Percentiles rank a stretch among this genome's conserved stretches.
phyloP scores from a whole-genome alignment of 2,329 filamentous ascomycete genomes.

The Fusarium oligoseptatum region DNA sequence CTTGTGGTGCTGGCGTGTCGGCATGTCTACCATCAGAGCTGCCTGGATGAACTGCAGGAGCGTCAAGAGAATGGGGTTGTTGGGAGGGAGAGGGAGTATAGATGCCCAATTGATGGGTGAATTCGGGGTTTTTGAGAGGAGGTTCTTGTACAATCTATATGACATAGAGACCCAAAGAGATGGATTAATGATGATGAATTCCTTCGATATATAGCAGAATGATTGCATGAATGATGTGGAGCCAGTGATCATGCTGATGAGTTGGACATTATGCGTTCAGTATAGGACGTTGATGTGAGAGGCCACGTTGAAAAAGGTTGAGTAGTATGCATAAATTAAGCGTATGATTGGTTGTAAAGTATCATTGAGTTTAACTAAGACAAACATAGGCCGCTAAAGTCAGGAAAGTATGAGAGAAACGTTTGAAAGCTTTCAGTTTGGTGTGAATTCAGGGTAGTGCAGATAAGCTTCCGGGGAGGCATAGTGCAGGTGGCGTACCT shows the following conservation, averaged over 20 bases:
- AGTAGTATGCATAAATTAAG: neutral
- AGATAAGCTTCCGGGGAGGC: slow-evolving; percentile 23
- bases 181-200: slow-evolving; percentile 46
- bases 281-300: neutral
- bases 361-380: neutral
- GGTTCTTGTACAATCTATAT: slow-evolving; percentile 43
- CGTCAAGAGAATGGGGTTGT: slow-evolving; percentile 64
- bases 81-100: slow-evolving; percentile 63
- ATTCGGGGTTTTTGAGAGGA: slow-evolving; percentile 4
- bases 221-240: neutral
- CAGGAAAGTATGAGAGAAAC: neutral
- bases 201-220: slow-evolving; percentile 10
- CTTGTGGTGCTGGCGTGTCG: slow-evolving; percentile 78
- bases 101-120: slow-evolving; percentile 70
- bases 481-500: slow-evolving; percentile 4
- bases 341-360: neutral
- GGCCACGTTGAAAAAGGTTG: neutral
- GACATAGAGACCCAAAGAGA: slow-evolving; percentile 40
- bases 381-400: neutral
- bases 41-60: slow-evolving; percentile 74
- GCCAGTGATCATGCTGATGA: neutral
- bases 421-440: neutral
- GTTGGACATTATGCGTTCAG: neutral
- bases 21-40: slow-evolving; percentile 78
- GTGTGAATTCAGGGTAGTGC: neutral